These are phyloP conservation scores for Heliamphora pulchella DNA, from an alignment of 179 eudicot genomes.

Conservation along the genomic window DNA sequence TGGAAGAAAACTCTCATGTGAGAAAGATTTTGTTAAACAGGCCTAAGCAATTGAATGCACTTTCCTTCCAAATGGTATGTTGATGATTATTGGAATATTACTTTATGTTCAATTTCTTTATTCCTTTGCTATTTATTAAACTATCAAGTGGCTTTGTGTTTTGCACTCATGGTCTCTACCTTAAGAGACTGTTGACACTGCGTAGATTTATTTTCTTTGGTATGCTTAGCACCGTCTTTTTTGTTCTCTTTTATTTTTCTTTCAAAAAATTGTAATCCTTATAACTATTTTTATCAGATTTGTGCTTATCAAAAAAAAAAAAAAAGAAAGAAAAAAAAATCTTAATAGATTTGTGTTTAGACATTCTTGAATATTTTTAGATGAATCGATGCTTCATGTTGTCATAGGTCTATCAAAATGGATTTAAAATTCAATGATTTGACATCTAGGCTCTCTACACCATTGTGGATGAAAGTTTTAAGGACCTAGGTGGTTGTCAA, in stretches of 20 bases:
- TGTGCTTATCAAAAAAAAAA: too few relatives aligned
- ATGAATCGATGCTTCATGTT: background rate
- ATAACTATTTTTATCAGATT: too few relatives aligned
- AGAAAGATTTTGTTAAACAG: slow-evolving; percentile 51
- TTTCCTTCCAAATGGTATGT: slow-evolving; percentile 61
- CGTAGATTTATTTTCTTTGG: background rate
- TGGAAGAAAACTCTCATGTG: slow-evolving; percentile 35
- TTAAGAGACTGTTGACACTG: background rate
- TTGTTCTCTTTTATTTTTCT: too few relatives aligned
- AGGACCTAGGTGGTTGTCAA: background rate
- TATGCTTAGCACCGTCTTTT: background rate
- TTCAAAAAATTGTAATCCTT: too few relatives aligned
- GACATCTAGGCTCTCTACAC: background rate
- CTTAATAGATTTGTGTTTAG: too few relatives aligned
- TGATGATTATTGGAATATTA: background rate
- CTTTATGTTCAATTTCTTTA: background rate
- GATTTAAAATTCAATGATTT: background rate
- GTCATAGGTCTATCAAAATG: background rate
- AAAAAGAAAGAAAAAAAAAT: too few relatives aligned
- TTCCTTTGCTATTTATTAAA: background rate
- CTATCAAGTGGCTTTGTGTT: background rate
- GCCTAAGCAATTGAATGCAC: slow-evolving; percentile 82
- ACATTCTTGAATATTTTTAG: too few relatives aligned
- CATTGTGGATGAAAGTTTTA: background rate
- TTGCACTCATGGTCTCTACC: background rate